Base-by-base conservation (phyloP, 169 alveolate species). In the Babesia bigemina region DNA sequence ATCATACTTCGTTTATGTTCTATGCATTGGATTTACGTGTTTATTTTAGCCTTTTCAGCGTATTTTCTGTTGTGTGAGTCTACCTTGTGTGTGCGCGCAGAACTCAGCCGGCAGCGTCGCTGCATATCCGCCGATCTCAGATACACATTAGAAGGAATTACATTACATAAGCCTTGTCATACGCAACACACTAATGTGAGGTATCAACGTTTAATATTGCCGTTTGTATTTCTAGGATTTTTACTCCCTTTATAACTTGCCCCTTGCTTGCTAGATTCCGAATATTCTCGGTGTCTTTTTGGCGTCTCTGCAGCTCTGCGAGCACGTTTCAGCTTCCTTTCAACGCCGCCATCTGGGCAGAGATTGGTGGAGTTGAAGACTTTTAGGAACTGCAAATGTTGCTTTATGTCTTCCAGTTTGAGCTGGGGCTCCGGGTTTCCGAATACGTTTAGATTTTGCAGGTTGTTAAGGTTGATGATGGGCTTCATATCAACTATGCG, bases 361-460 rank as follows among this genome's bases (percentile, higher is more conserved):
- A 79, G 50, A 19, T 69, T 59, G 29, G 53, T 67, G 9, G 84
- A 79, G 49, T 79, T 70, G 67, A 57, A 72, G 12, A 70, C 71
- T 17, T 59, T 70, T 26, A 79, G 63, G 39, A 45, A 69, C 39
- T 17, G 69, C 28, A 71, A 24, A 19, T 47, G 28, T 6, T 28
- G 44, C 28, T 21, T 22, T 4, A 70, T 9, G 39, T 55, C 77
- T 50, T 61, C 65, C 6, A 63, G 62, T 21, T 42, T 33, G 28
- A 60, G 58, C 24, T 66, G 58, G 9, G 76, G 63, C 48, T 39
- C 61, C 17, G 70, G 75, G 65, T 79, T 79, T 22, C 82, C 82
- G 39, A 73, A 33, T 12, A 71, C 47, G 71, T 79, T 79, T 28
- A 79, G 47, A 33, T 79, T 70, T 50, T 62, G 71, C 53, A 79